Evolutionary conservation across 306 rosid genomes (phyloP).

Genomic region (Lathyrus tuberosus): DNA sequence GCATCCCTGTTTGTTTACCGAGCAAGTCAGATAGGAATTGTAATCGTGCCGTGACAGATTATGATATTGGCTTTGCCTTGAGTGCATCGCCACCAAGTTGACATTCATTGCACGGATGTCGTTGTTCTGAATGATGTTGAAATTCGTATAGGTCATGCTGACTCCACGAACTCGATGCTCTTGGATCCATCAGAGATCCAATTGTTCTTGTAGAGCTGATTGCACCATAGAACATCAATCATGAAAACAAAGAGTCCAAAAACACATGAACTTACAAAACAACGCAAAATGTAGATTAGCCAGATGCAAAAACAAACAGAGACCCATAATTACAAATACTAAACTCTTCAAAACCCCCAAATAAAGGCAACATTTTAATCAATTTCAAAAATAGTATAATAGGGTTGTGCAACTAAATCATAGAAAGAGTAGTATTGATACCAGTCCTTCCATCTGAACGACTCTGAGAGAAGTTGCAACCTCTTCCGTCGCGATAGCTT

Average conservation of each 20-base stretch:
- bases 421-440: constrained; percentile 28
- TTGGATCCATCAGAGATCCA: no score
- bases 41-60: no score
- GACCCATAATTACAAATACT: constrained; percentile 8
- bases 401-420: background rate
- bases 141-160: no score
- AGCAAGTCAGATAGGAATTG: no score
- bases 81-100: no score
- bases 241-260: background rate
- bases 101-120: no score
- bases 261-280: background rate
- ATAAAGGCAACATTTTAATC: background rate
- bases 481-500: constrained; percentile 91
- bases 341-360: constrained; percentile 10
- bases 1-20: no score
- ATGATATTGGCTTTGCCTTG: no score
- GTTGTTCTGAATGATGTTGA: no score
- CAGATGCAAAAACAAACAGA: constrained; percentile 22
- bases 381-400: background rate
- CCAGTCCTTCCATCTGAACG: constrained; percentile 97
- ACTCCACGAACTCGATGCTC: no score
- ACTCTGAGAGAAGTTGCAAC: constrained; percentile 83
- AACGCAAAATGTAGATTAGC: background rate
- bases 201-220: no score
- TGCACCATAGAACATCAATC: no score